Conservation (phyloP, 192 early-diverging fungal species). For the Kappamyces sp. region DNA sequence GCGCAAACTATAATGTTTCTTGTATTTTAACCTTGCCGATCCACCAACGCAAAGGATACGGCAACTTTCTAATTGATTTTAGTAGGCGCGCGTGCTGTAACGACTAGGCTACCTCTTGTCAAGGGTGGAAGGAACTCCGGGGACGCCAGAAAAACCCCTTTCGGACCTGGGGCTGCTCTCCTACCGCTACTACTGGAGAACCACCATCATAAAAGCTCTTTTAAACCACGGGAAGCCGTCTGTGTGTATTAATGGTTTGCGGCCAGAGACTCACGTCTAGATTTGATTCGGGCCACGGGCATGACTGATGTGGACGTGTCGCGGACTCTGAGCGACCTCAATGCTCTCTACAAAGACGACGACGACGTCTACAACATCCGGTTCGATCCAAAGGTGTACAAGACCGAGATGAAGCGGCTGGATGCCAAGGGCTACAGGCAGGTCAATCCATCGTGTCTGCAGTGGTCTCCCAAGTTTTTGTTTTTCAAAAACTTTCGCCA, state of each 20-base stretch:
- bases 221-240: slow-evolving; percentile 1
- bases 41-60: slow-evolving; percentile 88
- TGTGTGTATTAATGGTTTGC: not conserved
- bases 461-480: slow-evolving; percentile 30
- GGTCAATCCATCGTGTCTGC: slow-evolving; percentile 21
- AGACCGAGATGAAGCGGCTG: slow-evolving; percentile 19
- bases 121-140: slow-evolving; percentile 64
- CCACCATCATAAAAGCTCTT: slow-evolving; percentile 25
- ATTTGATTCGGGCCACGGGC: slow-evolving; percentile 25
- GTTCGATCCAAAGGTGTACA: slow-evolving; percentile 22
- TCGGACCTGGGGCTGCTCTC: slow-evolving; percentile 80
- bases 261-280: slow-evolving; percentile 5
- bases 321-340: slow-evolving; percentile 31
- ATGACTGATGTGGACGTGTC: slow-evolving; percentile 45
- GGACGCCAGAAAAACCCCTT: slow-evolving; percentile 88
- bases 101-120: slow-evolving; percentile 75
- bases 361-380: slow-evolving; percentile 36
- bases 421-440: slow-evolving; percentile 18
- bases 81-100: slow-evolving; percentile 56
- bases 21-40: slow-evolving; percentile 91
- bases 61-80: slow-evolving; percentile 86
- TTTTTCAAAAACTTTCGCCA: not conserved
- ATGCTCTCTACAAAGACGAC: slow-evolving; percentile 37
- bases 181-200: slow-evolving; percentile 81
- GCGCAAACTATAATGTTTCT: slow-evolving; percentile 85